These are phyloP conservation scores for Diospyros lotus DNA, from an alignment of 148 eudicot species.

Conservation along the genomic window DNA sequence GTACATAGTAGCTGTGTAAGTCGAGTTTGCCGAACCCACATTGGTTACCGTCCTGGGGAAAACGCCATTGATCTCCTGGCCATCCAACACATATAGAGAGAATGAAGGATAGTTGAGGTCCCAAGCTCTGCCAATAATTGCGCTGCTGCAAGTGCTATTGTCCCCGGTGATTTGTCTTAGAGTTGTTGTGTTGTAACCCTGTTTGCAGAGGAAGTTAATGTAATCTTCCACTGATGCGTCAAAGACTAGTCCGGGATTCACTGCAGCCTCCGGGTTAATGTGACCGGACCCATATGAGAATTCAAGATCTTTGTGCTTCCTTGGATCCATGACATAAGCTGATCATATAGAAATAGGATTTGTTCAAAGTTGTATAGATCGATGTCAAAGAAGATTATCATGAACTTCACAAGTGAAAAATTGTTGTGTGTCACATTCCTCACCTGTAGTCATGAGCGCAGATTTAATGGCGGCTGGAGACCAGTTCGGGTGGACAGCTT, in stretches of 20 bases:
- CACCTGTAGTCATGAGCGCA: conserved; percentile 17
- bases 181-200: neutral
- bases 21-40: conserved; percentile 2
- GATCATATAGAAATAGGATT: neutral
- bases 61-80: neutral
- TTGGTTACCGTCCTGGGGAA: conserved; percentile 9
- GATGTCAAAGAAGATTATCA: too few species aligned
- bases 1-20: neutral
- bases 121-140: conserved; percentile 6
- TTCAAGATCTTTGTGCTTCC: conserved; percentile 7
- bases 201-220: conserved; percentile 8
- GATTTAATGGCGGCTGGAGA: conserved; percentile 18
- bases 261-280: conserved; percentile 3
- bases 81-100: neutral
- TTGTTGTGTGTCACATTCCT: neutral
- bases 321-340: conserved; percentile 2
- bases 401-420: neutral
- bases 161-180: conserved; percentile 9
- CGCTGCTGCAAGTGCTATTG: neutral
- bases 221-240: conserved; percentile 8
- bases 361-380: too few species aligned
- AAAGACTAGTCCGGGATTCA: conserved; percentile 9
- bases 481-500: conserved; percentile 16
- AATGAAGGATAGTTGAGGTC: conserved; percentile 18
- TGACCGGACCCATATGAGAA: conserved; percentile 8